Evolutionary conservation across 495 filamentous ascomycete genomes (phyloP).

Genomic region (Cenococcum geophilum): DNA sequence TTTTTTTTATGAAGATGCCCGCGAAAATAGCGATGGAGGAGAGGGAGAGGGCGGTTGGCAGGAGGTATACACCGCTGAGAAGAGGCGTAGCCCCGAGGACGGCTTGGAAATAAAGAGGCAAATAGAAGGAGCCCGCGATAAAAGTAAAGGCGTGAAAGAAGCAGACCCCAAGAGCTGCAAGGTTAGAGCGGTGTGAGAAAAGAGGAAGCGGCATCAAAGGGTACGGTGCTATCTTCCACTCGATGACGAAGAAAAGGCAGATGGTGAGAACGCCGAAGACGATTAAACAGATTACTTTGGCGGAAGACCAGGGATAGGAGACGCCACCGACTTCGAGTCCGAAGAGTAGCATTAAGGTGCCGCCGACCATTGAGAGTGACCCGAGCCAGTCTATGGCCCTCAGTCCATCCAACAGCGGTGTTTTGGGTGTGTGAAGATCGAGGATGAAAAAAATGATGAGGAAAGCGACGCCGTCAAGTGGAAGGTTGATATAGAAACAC

Average conservation of each 20-base stretch:
- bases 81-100: constrained; percentile 68
- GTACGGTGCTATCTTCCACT: constrained; percentile 65
- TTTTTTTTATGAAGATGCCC: constrained; percentile 69
- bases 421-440: constrained; percentile 69
- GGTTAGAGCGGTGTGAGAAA: constrained; percentile 45
- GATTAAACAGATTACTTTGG: constrained; percentile 70
- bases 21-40: constrained; percentile 58
- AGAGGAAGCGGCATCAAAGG: constrained; percentile 72
- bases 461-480: constrained; percentile 65
- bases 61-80: constrained; percentile 69
- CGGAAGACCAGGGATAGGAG: constrained; percentile 66
- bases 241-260: constrained; percentile 57
- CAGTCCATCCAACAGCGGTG: constrained; percentile 61
- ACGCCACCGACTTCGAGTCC: constrained; percentile 48
- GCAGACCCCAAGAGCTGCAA: constrained; percentile 32
- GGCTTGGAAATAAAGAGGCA: constrained; percentile 33
- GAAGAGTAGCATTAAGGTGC: constrained; percentile 64
- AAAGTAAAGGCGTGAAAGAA: constrained; percentile 34
- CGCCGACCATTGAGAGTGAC: constrained; percentile 60
- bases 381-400: constrained; percentile 74
- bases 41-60: constrained; percentile 67
- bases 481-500: constrained; percentile 49
- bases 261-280: constrained; percentile 64
- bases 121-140: constrained; percentile 35
- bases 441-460: constrained; percentile 63